Evolutionary conservation across 1,284 basidiomycete species (phyloP), one percentile per base, ranked within the genome.

Genomic region (Leccinum fallax): DNA sequence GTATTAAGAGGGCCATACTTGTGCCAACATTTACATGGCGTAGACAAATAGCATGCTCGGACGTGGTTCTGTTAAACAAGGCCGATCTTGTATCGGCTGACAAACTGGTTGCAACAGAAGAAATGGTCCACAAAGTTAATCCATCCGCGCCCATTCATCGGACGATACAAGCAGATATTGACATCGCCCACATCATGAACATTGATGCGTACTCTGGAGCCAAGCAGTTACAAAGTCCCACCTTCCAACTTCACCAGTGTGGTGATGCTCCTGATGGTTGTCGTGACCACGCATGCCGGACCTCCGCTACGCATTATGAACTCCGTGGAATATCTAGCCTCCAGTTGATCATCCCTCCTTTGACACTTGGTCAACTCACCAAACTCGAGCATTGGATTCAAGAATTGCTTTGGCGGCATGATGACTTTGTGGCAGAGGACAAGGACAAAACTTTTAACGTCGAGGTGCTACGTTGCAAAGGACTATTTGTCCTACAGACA

Each of bases 51-150:
- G 95, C 93, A 2, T 88, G 88, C 36, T 88, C 94, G 13, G 95
- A 97, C 70, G 89, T 95, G n/a, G 83, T 97, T 53, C 77, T 97
- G 19, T 77, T 97, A 28, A 97, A 97, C 80, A 97, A 97, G 78
- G 79, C 82, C 32, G 95, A 97, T 69, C 79, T 97, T 16, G 88
- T 87, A 4, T 72, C 80, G 4, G 69, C 78, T 9, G 71, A 74
- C 40, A 69, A 72, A 60, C 61, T 85, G 19, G 36, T 70, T 57
- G 72, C 78, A 6, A 84, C 87, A 11, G 88, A 92, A 71, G 70
- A 67, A 16, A 77, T 84, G 21, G 87, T 96, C 43, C 84, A 80
- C n/a, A 73, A 77, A 19, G 80, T 95, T 67, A 98, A 97, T 73
- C 89, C 94, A 0, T 86, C 84, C 1, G 87, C 90, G 1, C 82